A percentile compares a stretch with the other conserved stretches of the same genome.
Conservation (phyloP, 257 asterid species). For the Haberlea rhodopensis region DNA sequence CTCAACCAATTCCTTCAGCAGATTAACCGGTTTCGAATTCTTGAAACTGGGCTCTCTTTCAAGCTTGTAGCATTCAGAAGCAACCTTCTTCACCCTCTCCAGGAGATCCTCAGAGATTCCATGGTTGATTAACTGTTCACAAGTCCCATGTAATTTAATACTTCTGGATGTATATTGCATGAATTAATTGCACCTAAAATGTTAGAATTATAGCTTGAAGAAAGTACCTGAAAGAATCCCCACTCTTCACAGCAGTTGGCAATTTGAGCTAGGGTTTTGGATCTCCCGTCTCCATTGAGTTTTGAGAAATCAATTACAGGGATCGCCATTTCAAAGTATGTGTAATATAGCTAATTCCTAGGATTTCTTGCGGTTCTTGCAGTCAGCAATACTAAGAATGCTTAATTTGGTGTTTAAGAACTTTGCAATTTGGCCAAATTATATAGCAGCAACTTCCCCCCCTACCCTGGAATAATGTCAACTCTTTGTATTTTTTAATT, state of each 20-base stretch:
- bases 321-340: constrained; percentile 52
- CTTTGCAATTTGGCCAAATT: too few species aligned
- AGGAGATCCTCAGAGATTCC: constrained; percentile 71
- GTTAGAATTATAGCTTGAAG: background rate
- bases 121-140: constrained; percentile 64
- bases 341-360: too few species aligned
- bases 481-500: too few species aligned
- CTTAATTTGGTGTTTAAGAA: too few species aligned
- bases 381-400: too few species aligned
- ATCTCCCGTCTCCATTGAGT: constrained; percentile 71
- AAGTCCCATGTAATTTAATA: background rate
- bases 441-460: too few species aligned
- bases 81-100: constrained; percentile 69
- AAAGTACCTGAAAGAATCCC: constrained; percentile 85
- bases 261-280: constrained; percentile 55
- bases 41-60: constrained; percentile 65
- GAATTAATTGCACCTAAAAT: too few species aligned
- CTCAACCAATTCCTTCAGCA: constrained; percentile 45
- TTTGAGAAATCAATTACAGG: constrained; percentile 87
- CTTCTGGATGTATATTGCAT: too few species aligned
- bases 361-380: too few species aligned
- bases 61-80: constrained; percentile 48
- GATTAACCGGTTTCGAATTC: constrained; percentile 46
- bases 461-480: too few species aligned
- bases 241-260: constrained; percentile 75